Percentiles rank a stretch among this genome's conserved stretches.
These are phyloP conservation scores for Lentinula boryana DNA, from an alignment of 768 basidiomycete species.

Conservation along the genomic window DNA sequence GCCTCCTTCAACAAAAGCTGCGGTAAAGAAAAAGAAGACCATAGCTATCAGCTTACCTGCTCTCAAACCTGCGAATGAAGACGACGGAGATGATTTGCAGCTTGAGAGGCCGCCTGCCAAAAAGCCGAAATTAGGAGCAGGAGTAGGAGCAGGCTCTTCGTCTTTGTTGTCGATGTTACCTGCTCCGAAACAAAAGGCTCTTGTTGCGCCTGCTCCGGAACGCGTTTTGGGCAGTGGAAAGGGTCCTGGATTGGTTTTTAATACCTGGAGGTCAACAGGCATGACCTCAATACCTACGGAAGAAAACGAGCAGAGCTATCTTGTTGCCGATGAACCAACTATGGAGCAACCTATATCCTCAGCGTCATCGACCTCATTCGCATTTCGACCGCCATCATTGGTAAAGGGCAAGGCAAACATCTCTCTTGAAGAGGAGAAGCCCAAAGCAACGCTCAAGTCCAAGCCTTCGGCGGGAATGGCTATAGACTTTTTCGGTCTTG, in stretches of 20 bases:
- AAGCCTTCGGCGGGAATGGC: constrained; percentile 22
- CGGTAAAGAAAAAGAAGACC: constrained; percentile 47
- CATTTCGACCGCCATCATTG: constrained; percentile 56
- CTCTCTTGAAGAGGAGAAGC: constrained; percentile 38
- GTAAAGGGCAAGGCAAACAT: constrained; percentile 55
- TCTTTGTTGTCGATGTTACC: constrained; percentile 70
- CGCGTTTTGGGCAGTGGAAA: constrained; percentile 62
- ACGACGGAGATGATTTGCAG: constrained; percentile 29
- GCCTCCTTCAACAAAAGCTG: constrained; percentile 24
- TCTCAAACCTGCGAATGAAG: constrained; percentile 28
- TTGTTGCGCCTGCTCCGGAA: constrained; percentile 31
- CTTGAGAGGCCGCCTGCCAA: constrained; percentile 50
- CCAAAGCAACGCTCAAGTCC: constrained; percentile 12
- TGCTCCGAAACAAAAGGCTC: constrained; percentile 55
- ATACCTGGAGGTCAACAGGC: constrained; percentile 17
- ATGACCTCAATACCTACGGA: neutral
- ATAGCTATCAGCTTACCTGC: constrained; percentile 55
- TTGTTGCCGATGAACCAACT: neutral
- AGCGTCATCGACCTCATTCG: constrained; percentile 26
- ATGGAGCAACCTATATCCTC: constrained; percentile 18
- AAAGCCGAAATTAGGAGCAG: constrained; percentile 49
- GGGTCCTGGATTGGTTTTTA: constrained; percentile 60
- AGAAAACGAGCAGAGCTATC: neutral
- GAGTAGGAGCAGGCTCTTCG: constrained; percentile 59
- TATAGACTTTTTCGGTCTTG: constrained; percentile 66